phyloP scores from a whole-genome alignment of 129 eudicot species.

The Artemisia tridentata region DNA sequence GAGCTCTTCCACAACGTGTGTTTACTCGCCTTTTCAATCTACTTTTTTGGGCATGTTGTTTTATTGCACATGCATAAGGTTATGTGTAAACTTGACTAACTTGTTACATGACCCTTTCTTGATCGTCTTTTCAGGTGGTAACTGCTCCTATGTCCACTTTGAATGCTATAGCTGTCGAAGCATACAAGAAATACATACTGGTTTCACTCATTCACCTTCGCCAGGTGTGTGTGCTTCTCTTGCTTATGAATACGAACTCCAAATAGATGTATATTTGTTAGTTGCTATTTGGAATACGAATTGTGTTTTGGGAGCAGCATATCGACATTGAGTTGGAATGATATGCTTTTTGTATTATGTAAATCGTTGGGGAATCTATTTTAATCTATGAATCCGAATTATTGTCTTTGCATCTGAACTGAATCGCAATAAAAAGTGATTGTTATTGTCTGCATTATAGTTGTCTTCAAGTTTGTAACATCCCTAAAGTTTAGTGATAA shows the following conservation, averaged over 20 bases:
- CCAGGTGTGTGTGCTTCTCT: slow-evolving; percentile 57
- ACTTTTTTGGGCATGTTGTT: background rate
- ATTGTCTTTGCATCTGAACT: slow-evolving; percentile 6
- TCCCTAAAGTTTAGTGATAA: background rate
- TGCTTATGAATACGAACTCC: background rate
- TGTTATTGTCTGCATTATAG: background rate
- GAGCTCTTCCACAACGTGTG: slow-evolving; percentile 94
- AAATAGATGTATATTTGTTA: slow-evolving; percentile 2
- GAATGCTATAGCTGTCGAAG: slow-evolving; percentile 91
- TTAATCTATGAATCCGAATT: background rate
- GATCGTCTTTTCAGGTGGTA: slow-evolving; percentile 63
- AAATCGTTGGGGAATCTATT: slow-evolving; percentile 4
- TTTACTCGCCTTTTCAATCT: slow-evolving; percentile 18
- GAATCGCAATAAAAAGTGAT: slow-evolving; percentile 7
- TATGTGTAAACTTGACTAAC: slow-evolving; percentile 2
- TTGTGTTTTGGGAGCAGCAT: slow-evolving; percentile 5
- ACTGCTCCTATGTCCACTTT: slow-evolving; percentile 91
- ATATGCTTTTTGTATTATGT: slow-evolving; percentile 5
- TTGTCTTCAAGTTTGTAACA: slow-evolving; percentile 2
- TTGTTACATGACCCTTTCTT: slow-evolving; percentile 1
- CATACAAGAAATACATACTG: slow-evolving; percentile 89
- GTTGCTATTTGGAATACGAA: background rate
- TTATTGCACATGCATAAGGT: slow-evolving; percentile 4
- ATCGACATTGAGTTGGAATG: background rate
- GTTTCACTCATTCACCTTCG: slow-evolving; percentile 96